Evolutionary conservation across 495 filamentous ascomycete species (phyloP), one percentile per base, ranked within the genome.

Genomic region (Podospora tetraspora): DNA sequence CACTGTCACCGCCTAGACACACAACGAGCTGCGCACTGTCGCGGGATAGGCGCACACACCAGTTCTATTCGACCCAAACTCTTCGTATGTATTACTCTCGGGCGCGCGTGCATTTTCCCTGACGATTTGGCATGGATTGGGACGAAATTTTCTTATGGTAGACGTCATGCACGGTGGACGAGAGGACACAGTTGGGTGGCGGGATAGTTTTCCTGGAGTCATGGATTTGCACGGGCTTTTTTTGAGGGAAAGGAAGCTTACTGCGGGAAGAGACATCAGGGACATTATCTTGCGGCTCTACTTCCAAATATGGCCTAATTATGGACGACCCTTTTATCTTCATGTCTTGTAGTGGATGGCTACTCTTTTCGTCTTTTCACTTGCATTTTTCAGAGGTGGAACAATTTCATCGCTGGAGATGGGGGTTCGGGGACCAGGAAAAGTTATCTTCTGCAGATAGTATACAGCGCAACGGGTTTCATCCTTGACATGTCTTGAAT

Each of bases 341-440:
- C 69, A 68, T 72, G 66, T 70, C 66, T 57, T 72, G 74, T 74
- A 63, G 66, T 70, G 68, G 66, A 66, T 71, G 69, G 72, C 71
- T 21, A 69, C 67, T 59, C 68, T 73, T 75, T 69, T 70, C 73
- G 73, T 71, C 69, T 74, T 71, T 74, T 75, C 68, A 63, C 75
- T 75, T 69, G 72, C 68, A 75, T 77, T 80, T 66, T 73, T 78
- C 66, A 37, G 71, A 67, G 59, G 68, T 82, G 76, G 79, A 80
- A 69, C 71, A 80, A 73, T 68, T 74, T 76, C 63, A 65, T 75
- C 77, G 73, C 75, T 72, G 74, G 77, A 74, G 75, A 77, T 69
- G 67, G 64, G 62, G 32, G 67, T 59, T 71, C 67, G 67, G 80
- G 34, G 74, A 78, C 74, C 73, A 73, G 74, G 77, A 82, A 77